Base-by-base conservation (phyloP, 306 rosid genomes). In the Fragaria ananassa region DNA sequence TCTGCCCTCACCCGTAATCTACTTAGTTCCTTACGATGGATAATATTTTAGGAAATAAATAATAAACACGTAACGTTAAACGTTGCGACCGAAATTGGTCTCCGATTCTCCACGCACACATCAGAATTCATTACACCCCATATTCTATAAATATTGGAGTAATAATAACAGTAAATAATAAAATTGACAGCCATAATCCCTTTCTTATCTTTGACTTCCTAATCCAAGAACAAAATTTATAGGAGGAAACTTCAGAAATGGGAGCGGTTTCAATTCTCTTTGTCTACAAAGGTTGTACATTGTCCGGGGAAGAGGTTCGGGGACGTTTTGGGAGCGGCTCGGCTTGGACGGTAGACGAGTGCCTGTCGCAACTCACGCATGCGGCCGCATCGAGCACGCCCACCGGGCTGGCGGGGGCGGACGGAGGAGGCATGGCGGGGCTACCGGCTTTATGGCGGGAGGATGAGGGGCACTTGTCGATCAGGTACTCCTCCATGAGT, bases 371-470 rank as follows among this genome's bases (percentile, higher is more conserved):
- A 81, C 96, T 90, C 6, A 0, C 80, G 62, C 88, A 86, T 4
- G 84, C 82, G 42, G 85, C 87, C 3, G 92, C 92, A 66, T 92
- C 97, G 1, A 92, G 89, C 31, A 90, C 97, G 46, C 89, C 97
- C 23, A 79, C 78, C 0, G 97, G 97, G 63, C 96, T 90, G 0
- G 88, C 79, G 2, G 96, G 91, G 1, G n/a, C 31, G 12, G 49
- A 51, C 10, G 31, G 25, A 17, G 85, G 25, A 17, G 85, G 54
- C 42, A 64, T 63, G 79, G 79, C 87, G 62, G 62, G 69, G 80
- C 68, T 44, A 45, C 34, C 66, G 2, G 34, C 41, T 72, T 87
- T 86, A 4, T 17, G 69, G 76, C 70, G 37, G 9, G 83, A 64
- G 4, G 82, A 60, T 31, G 78, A 25, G 2, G 74, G 83, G 83